Evolutionary conservation across 2,329 filamentous ascomycete species (phyloP), one percentile per base, ranked within the genome.

Genomic region (Diaporthe humulicola): DNA sequence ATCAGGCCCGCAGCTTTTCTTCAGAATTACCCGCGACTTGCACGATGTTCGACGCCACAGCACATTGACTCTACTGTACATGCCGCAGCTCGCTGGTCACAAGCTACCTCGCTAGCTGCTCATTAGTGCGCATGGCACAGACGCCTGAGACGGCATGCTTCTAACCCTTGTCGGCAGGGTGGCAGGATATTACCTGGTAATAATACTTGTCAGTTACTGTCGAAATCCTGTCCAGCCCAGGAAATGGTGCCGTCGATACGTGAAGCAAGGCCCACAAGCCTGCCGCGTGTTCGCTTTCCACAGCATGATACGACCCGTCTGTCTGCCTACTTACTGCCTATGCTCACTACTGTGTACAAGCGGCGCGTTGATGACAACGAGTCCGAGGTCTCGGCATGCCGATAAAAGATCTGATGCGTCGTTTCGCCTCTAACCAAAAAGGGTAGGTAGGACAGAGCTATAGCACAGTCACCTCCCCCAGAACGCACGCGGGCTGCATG

Each of bases 1-100:
- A 76, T 77, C 76, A 78, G 70, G 69, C 45, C 73, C 76, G 76
- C 77, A 79, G 74, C 60, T 58, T 50, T 33, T 73, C 69, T 74
- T 73, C 58, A 70, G 50, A 60, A 75, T 73, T 75, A 76, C 74
- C 77, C 75, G 76, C 72, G 71, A 48, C 74, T 74, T 76, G 74
- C 77, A 75, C 70, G 70, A 74, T 70, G 70, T 73, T 72, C 52
- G 67, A 50, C 69, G 57, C 75, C 76, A 75, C 74, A 73, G 70
- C 60, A 73, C 58, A 57, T 58, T 69, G 54, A 57, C 66, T 71
- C 40, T 67, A 57, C 66, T 71, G 33, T 67, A 61, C 74, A 70
- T 71, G 66, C 50, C 52, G 70, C 73, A 70, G 54, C 64, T 57
- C 61, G 36, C 54, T 61, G 56, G 67, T 66, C 60, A 74, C 67